Percentiles rank a stretch among this genome's conserved stretches.
phyloP scores from a whole-genome alignment of 2,329 filamentous ascomycete species.

The Aspergillus fischeri region DNA sequence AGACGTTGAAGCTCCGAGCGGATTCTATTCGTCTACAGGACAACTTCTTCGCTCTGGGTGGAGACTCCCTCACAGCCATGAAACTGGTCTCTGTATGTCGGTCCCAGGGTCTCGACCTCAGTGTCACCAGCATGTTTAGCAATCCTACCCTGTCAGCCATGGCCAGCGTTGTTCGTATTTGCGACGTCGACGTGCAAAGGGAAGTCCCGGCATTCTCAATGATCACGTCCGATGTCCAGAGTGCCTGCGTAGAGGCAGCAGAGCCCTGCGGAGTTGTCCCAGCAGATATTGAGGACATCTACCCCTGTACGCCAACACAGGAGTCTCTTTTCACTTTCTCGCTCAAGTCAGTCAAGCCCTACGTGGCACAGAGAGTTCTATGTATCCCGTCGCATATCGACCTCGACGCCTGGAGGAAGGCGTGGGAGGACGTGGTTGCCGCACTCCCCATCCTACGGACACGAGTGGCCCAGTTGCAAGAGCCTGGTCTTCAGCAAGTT shows the following conservation, averaged over 20 bases:
- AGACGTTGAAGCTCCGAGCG: slow-evolving; percentile 26
- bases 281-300: slow-evolving; percentile 36
- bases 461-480: slow-evolving; percentile 36
- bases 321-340: slow-evolving; percentile 45
- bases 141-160: slow-evolving; percentile 38
- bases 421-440: slow-evolving; percentile 42
- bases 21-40: slow-evolving; percentile 33
- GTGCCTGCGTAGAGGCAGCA: slow-evolving; percentile 36
- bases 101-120: slow-evolving; percentile 27
- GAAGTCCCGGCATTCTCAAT: slow-evolving; percentile 27
- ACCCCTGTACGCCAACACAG: slow-evolving; percentile 40
- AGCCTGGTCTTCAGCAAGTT: slow-evolving; percentile 34
- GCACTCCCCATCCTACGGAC: slow-evolving; percentile 45
- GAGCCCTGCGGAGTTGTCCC: slow-evolving; percentile 27
- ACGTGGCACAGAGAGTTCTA: slow-evolving; percentile 43
- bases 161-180: slow-evolving; percentile 34
- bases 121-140: slow-evolving; percentile 34
- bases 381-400: slow-evolving; percentile 34
- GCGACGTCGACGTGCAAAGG: slow-evolving; percentile 20
- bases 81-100: slow-evolving; percentile 30
- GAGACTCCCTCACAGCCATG: slow-evolving; percentile 35
- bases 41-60: slow-evolving; percentile 36
- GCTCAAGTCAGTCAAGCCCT: slow-evolving; percentile 40
- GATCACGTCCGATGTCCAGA: slow-evolving; percentile 30
- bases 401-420: slow-evolving; percentile 36